Base-by-base conservation (phyloP, 2,329 filamentous ascomycete genomes). In the Pestalotiopsis sp. region DNA sequence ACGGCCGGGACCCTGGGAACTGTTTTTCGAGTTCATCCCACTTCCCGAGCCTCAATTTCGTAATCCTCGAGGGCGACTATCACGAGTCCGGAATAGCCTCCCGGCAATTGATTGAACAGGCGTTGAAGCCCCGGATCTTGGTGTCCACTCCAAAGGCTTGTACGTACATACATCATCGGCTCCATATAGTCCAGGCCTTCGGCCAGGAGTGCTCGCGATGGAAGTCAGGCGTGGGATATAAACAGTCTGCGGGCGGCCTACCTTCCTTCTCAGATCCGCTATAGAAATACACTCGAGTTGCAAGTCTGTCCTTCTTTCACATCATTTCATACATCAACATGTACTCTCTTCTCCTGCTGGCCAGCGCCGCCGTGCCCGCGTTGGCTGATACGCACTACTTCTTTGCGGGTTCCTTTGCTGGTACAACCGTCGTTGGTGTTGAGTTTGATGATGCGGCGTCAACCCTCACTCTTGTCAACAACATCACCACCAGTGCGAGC, bases 401-500 rank as follows among this genome's bases (percentile, higher is more conserved):
- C 61, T 73, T 73, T 58, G 58, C 69, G 5, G 71, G 71, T 13
- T 67, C 67, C 25, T 73, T 73, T 66, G 38, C 31, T 7, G 68
- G 69, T n/a, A 57, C 68, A 2, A 64, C 67, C 45, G 70, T 73
- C 12, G 62, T 67, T 20, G 70, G 68, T 17, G 20, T 81, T 74
- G 7, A 78, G 67, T 70, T 78, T 70, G 58, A 81, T 73, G 61
- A 82, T 77, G 14, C 75, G 38, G 67, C 72, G 2, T 70, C 71
- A 4, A 67, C 71, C 17, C 72, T 76, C 14, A 72, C 71, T 4
- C 64, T 76, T 39, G 71, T 69, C 13, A 72, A 72, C 25, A 76
- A 73, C 61, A 72, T 72, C 39, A 72, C 71, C 6, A 69, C 71
- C n/a, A 68, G 70, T 27, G 68, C 69, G 4, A 64, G 67, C 1